These are phyloP conservation scores for Cordyceps javanica DNA, from an alignment of 2,329 filamentous ascomycete species.

Conservation along the genomic window DNA sequence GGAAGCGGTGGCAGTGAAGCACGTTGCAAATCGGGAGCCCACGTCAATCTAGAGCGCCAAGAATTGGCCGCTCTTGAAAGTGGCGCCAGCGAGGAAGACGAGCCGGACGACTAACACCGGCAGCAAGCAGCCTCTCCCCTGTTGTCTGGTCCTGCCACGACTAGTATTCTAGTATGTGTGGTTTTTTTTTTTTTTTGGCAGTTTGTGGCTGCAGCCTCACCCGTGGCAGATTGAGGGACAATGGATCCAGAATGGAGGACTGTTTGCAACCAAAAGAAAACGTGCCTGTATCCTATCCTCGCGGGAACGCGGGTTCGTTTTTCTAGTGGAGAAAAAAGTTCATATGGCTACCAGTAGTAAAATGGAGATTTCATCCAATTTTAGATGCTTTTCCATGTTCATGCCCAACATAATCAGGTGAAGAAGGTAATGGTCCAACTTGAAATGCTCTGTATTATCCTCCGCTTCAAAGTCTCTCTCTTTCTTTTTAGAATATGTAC, in stretches of 20 bases:
- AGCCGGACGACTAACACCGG: slow-evolving; percentile 56
- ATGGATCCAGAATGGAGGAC: slow-evolving; percentile 57
- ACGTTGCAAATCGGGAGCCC: not conserved
- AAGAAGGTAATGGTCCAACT: not conserved
- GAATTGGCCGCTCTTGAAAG: slow-evolving; percentile 34
- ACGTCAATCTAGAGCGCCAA: slow-evolving; percentile 12
- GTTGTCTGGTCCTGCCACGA: slow-evolving; percentile 54
- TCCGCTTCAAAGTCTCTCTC: not conserved
- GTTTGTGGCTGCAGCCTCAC: not conserved
- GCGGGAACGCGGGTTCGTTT: slow-evolving; percentile 26
- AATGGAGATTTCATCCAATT: not conserved
- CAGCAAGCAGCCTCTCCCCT: slow-evolving; percentile 60
- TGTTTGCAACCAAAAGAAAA: slow-evolving; percentile 38
- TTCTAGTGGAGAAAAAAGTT: slow-evolving; percentile 5
- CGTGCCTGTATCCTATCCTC: slow-evolving; percentile 28
- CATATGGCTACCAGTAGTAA: not conserved
- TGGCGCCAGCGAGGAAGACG: slow-evolving; percentile 57
- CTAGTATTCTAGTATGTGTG: not conserved
- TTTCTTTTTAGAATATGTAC: not conserved
- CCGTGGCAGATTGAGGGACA: slow-evolving; percentile 48
- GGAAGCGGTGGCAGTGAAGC: slow-evolving; percentile 7
- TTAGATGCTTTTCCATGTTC: not conserved
- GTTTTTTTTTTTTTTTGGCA: too few species aligned
- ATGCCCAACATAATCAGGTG: not conserved
- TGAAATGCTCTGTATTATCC: not conserved